These are phyloP conservation scores for Globisporangium heterothallicum DNA, from an alignment of 352 stramenopile species.

Conservation along the genomic window DNA sequence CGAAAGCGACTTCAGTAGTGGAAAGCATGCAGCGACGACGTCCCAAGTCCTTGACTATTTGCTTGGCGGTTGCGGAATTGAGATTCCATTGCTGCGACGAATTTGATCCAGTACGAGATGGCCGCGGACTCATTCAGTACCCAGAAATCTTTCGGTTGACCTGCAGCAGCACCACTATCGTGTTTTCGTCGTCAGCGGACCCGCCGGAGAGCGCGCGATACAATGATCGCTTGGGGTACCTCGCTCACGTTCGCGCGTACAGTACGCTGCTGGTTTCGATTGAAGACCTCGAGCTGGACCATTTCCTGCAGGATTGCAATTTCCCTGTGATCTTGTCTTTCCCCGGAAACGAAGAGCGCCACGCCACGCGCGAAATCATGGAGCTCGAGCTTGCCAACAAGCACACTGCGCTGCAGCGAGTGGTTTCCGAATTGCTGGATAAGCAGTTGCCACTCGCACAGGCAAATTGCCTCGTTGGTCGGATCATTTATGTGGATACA, in stretches of 20 bases:
- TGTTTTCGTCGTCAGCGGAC: slow-evolving; percentile 42
- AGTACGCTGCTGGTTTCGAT: slow-evolving; percentile 45
- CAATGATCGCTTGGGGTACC: slow-evolving; percentile 50
- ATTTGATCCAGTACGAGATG: slow-evolving; percentile 29
- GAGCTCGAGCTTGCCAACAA: slow-evolving; percentile 31
- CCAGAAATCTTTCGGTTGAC: slow-evolving; percentile 49
- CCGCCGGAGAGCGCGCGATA: slow-evolving; percentile 43
- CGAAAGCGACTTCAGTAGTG: slow-evolving; percentile 13
- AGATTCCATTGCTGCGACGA: slow-evolving; percentile 68
- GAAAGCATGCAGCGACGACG: slow-evolving; percentile 3
- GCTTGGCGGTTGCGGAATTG: slow-evolving; percentile 32
- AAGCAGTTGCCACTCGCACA: slow-evolving; percentile 30
- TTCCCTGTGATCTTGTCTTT: slow-evolving; percentile 69
- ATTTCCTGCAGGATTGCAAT: slow-evolving; percentile 70
- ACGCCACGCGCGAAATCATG: slow-evolving; percentile 23
- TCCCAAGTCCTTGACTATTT: slow-evolving; percentile 29
- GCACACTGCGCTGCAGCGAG: slow-evolving; percentile 25
- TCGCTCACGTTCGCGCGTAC: slow-evolving; percentile 62
- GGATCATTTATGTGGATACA: slow-evolving; percentile 58
- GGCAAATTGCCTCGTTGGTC: slow-evolving; percentile 25
- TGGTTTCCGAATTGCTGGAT: slow-evolving; percentile 32
- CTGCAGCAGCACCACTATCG: slow-evolving; percentile 30
- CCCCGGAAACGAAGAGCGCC: slow-evolving; percentile 11
- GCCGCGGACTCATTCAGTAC: slow-evolving; percentile 37
- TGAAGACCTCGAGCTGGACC: slow-evolving; percentile 49